Evolutionary conservation across 2,329 filamentous ascomycete genomes (phyloP), one percentile per base, ranked within the genome.

Genomic region (Exophiala spinifera): DNA sequence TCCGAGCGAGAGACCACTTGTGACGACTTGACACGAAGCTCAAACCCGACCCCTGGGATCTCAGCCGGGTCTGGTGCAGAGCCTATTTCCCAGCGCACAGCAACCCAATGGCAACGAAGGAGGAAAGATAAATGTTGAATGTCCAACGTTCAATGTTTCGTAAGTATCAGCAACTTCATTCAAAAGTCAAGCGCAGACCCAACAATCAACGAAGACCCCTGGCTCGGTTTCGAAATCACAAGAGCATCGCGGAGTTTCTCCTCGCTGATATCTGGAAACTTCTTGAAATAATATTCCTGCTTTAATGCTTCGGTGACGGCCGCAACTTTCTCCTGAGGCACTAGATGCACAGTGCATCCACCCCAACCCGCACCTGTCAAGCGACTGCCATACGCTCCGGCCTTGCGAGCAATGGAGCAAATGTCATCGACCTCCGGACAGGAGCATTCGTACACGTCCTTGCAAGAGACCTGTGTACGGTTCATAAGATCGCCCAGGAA

Each of bases 301-400:
- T 88, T 83, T 80, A 94, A 84, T 4, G 89, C 89, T 65, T 82
- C 78, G 69, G 82, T 89, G 19, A 99, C 88, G 21, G 76, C 82
- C 4, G 86, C 84, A 0, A 96, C 87, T 72, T 87, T 92, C 65
- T 90, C 82, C 54, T 84, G 88, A 0, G 92, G 88, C 49, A 97
- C 87, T 53, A 99, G 80, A 74, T 99, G 94, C 54, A 99, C 92
- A 57, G 84, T 94, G 74, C 94, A 97, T 2, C 94, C 94, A 58
- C 94, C 94, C 94, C 94, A 99, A 2, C 94, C 94, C 0, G 94
- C 94, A 36, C 94, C 94, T 17, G 62, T 64, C 17, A 64, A 53
- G 33, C 62, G 57, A 48, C 88, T 91, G 23, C 92, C 94, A 68
- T 90, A 91, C 15, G 88, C 84, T 1, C 94, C 94, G 1, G 88